Evolutionary conservation across 2,329 filamentous ascomycete genomes (phyloP).

Genomic region (Arthrobotrys pseudoclavata): DNA sequence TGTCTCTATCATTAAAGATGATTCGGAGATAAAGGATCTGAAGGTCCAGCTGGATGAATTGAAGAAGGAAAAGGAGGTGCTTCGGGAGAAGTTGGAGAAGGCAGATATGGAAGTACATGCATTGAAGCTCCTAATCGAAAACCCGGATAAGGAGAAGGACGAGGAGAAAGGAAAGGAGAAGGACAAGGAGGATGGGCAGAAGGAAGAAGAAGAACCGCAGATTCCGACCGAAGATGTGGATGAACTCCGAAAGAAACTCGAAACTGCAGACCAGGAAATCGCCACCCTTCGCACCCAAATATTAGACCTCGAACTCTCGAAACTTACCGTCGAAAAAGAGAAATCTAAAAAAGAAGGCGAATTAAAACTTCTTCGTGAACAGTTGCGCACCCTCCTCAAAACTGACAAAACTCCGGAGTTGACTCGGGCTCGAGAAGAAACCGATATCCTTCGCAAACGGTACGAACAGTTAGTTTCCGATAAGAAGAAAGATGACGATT

Average conservation of each 20-base stretch:
- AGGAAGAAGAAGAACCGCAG: neutral
- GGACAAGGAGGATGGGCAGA: neutral
- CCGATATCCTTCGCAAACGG: slow-evolving; percentile 39
- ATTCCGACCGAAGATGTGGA: slow-evolving; percentile 28
- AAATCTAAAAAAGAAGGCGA: slow-evolving; percentile 42
- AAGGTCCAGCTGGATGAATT: slow-evolving; percentile 44
- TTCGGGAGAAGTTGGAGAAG: slow-evolving; percentile 31
- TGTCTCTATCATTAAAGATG: slow-evolving; percentile 48
- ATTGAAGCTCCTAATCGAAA: slow-evolving; percentile 25
- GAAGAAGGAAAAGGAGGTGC: slow-evolving; percentile 34
- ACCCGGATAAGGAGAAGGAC: neutral
- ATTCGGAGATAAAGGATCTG: slow-evolving; percentile 49
- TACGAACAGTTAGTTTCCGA: slow-evolving; percentile 50
- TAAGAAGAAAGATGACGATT: slow-evolving; percentile 51
- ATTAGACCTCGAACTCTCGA: slow-evolving; percentile 33
- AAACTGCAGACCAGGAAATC: slow-evolving; percentile 18
- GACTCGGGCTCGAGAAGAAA: slow-evolving; percentile 37
- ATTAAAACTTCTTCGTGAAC: slow-evolving; percentile 42
- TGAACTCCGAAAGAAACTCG: slow-evolving; percentile 37
- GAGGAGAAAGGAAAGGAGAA: neutral
- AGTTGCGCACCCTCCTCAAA: slow-evolving; percentile 37
- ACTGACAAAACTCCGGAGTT: slow-evolving; percentile 31
- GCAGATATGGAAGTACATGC: slow-evolving; percentile 32
- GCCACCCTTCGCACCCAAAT: slow-evolving; percentile 25
- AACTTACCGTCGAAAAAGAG: slow-evolving; percentile 36